Evolutionary conservation across 2,329 filamentous ascomycete genomes (phyloP), one percentile per base, ranked within the genome.

Genomic region (Xylaria arbuscula): DNA sequence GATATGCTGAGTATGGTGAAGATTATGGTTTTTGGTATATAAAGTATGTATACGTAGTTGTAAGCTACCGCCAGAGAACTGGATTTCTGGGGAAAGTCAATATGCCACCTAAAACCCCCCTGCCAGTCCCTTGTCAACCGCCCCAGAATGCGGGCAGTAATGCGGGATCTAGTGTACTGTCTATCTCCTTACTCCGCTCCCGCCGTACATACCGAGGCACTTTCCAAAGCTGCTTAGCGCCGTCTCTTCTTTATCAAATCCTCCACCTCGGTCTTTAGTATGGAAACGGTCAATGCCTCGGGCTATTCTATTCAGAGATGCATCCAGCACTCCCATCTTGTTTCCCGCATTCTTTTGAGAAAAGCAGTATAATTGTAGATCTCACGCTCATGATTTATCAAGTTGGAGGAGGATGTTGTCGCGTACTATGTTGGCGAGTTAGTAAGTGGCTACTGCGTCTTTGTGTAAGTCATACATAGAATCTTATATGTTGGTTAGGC

Each of bases 161-260:
- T 42, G 13, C 17, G 13, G 9, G n/a, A 28, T n/a, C 34, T 53
- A 22, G 22, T 36, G 34, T 48, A 38, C 22, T 34, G 13, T 53
- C 8, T 10, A 1, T 28, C 62, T 8, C 34, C 51, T n/a, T 54
- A 34, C 17, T 11, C 51, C n/a, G 5, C 8, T 24, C 22, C 40
- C 24, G 24, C 47, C 13, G 40, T 45, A 17, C 28, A 28, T 65
- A 57, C 62, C 62, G 62, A 59, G 62, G 62, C 55, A 65, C 28
- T 47, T 7, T 22, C 22, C 17, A 38, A 64, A 51, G 19, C 34
- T 40, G 58, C 47, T n/a, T 62, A 56, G 40, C 53, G 53, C 22
- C 24, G 51, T 15, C 10, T 10, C 45, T 38, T 10, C 17, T 53
- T 45, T 28, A 53, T 53, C 36, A 38, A 38, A 38, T 38, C 28